phyloP scores from a whole-genome alignment of 1,139 yeast genomes.

The Ogataea hybrid region DNA sequence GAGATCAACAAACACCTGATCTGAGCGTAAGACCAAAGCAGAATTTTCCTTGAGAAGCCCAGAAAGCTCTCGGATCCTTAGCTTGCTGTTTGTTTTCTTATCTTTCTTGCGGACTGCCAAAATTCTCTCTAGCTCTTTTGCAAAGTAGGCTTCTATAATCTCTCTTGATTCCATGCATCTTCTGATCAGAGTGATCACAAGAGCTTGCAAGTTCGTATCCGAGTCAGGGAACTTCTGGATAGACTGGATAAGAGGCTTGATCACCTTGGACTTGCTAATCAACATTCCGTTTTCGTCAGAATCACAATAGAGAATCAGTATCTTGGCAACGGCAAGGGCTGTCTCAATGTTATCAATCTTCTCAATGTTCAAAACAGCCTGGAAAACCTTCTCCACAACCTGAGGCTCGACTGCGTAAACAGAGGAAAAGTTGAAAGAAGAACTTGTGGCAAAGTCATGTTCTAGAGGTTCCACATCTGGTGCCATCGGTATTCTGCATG shows the following conservation, averaged over 20 bases:
- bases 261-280: conserved; percentile 44
- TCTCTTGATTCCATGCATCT: conserved; percentile 66
- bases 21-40: conserved; percentile 57
- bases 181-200: conserved; percentile 53
- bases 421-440: conserved; percentile 29
- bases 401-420: conserved; percentile 35
- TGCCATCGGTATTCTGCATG: conserved; percentile 41
- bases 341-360: conserved; percentile 43
- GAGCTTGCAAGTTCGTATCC: conserved; percentile 31
- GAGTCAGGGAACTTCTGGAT: conserved; percentile 30
- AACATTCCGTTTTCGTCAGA: conserved; percentile 39
- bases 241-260: conserved; percentile 31
- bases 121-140: conserved; percentile 44
- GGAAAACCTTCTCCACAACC: conserved; percentile 40
- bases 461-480: conserved; percentile 30
- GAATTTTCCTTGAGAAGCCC: conserved; percentile 54
- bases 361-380: conserved; percentile 39
- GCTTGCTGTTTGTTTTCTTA: conserved; percentile 5
- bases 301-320: conserved; percentile 53
- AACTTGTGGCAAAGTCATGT: conserved; percentile 16
- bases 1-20: conserved; percentile 52
- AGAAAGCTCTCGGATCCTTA: conserved; percentile 41
- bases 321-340: conserved; percentile 49
- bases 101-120: conserved; percentile 21
- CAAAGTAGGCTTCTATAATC: conserved; percentile 48